Base-by-base conservation (phyloP, 2,329 filamentous ascomycete species). In the Cladophialophora chaetospira region DNA sequence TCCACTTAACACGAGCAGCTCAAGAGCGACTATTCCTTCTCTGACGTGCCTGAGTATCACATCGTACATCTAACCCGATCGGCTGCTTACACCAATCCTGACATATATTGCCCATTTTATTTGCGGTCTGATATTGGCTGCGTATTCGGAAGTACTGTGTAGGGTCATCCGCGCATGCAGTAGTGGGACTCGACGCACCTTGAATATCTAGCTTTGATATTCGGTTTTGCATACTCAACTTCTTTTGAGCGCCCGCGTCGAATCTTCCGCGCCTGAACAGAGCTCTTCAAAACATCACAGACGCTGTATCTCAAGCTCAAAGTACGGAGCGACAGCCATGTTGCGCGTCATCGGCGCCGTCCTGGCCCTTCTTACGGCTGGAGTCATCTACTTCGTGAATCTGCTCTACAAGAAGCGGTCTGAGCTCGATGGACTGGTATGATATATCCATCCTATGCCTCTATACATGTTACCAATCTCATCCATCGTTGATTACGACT, bases 371-470 rank as follows among this genome's bases (percentile, higher is more conserved):
- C 25, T 58, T 4, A 28, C 49, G 4, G 62, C 60, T 9, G 40
- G 29, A 10, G 44, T 53, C 26, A 33, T 35, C n/a, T 63, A 57
- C 38, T 66, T 63, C 42, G 47, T 65, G 9, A 55, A 48, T 23
- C 45, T 61, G 13, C 47, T 67, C 19, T 57, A 64, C 52, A 57
- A 52, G 47, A 61, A 59, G 42, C 57, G 65, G 15, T 33, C 23
- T 46, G 54, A 43, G 19, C 44, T 67, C 28, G 46, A 57, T 36
- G 64, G 63, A 28, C 52, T 66, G 47, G 65, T 65, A 58, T 40
- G 59, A 49, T 9, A n/a, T 11, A 11, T 25, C 13, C 31, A 23
- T 4, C 4, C 46, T 13, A 17, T 13, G 13, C 5, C 2, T n/a
- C 21, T 40, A 9, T 8, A 25, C 17, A 11, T 45, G 5, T 31